Percentiles rank a stretch among this genome's conserved stretches.
Conservation (phyloP, 2,329 filamentous ascomycete genomes). For the Trichoderma pleuroti region DNA sequence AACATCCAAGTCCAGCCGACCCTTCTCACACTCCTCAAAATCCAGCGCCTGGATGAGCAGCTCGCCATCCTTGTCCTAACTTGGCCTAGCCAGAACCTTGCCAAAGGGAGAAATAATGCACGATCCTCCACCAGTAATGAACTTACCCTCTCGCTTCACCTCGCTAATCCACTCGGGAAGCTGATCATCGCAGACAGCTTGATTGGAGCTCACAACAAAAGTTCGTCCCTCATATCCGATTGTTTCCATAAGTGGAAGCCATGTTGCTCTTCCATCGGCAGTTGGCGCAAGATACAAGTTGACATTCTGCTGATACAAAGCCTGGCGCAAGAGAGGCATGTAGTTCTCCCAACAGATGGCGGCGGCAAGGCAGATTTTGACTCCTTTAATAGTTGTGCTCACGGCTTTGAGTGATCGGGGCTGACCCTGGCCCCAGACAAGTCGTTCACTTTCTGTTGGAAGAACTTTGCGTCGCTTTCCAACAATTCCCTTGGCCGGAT, state of each 20-base stretch:
- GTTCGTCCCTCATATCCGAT: slow-evolving; percentile 3
- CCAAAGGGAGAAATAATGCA: slow-evolving; percentile 5
- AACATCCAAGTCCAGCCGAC: slow-evolving; percentile 4
- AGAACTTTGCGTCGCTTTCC: slow-evolving; percentile 1
- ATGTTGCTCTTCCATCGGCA: neutral
- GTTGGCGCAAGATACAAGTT: neutral
- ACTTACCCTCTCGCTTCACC: neutral
- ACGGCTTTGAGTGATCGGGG: neutral
- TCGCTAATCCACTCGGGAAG: slow-evolving; percentile 1
- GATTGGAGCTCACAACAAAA: slow-evolving; percentile 1
- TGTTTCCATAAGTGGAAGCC: slow-evolving; percentile 4
- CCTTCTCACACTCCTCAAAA: slow-evolving; percentile 2
- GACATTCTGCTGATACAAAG: neutral
- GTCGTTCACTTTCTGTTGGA: neutral
- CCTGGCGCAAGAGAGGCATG: neutral
- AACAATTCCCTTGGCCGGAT: neutral
- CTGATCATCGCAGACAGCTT: neutral
- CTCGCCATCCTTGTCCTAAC: neutral
- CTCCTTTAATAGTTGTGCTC: neutral
- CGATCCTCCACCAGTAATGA: neutral
- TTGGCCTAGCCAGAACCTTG: neutral
- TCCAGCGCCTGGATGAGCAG: slow-evolving; percentile 1
- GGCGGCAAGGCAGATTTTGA: neutral
- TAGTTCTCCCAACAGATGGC: slow-evolving; percentile 8
- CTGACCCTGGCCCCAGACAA: neutral